Conservation (phyloP, 345 rosid genomes). For the Mercurialis annua region DNA sequence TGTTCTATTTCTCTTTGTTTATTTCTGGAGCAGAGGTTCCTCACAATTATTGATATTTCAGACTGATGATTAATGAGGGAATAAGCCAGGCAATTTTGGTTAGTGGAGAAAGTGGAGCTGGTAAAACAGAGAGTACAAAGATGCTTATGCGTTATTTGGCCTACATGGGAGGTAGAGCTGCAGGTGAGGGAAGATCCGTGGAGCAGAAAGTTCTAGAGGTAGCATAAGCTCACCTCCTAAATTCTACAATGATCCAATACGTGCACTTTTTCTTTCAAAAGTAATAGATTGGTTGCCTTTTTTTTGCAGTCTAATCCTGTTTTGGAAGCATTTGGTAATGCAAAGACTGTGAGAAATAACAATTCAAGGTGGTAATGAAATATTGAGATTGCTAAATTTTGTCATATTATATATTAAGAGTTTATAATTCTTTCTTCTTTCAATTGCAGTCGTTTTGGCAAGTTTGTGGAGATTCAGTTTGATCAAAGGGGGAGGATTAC, state of each 20-base stretch:
- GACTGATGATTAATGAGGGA: slow-evolving; percentile 81
- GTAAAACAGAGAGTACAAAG: slow-evolving; percentile 98
- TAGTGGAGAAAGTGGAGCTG: slow-evolving; percentile 99
- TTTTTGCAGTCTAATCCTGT: slow-evolving; percentile 95
- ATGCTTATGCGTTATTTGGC: slow-evolving; percentile 97
- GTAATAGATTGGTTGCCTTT: neutral
- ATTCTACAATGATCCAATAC: slow-evolving; percentile 8
- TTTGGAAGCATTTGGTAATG: slow-evolving; percentile 98
- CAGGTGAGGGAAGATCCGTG: slow-evolving; percentile 77
- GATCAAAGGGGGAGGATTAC: slow-evolving; percentile 80
- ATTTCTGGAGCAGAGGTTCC: slow-evolving; percentile 10
- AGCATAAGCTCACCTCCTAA: slow-evolving; percentile 12
- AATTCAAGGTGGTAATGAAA: slow-evolving; percentile 72
- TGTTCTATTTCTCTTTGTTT: slow-evolving; percentile 6
- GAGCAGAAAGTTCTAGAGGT: slow-evolving; percentile 99
- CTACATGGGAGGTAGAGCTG: slow-evolving; percentile 96
- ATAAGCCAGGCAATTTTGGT: slow-evolving; percentile 92
- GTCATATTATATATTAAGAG: slow-evolving; percentile 11
- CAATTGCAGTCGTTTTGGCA: slow-evolving; percentile 83
- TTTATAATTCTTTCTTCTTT: slow-evolving; percentile 17
- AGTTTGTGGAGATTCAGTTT: slow-evolving; percentile 99
- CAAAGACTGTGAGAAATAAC: slow-evolving; percentile 93
- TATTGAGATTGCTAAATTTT: slow-evolving; percentile 1
- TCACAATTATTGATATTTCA: slow-evolving; percentile 25
- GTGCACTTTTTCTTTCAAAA: slow-evolving; percentile 4